A percentile compares a stretch with the other conserved stretches of the same genome.
phyloP scores from a whole-genome alignment of 2,329 filamentous ascomycete genomes.

The Cytospora leucostoma region DNA sequence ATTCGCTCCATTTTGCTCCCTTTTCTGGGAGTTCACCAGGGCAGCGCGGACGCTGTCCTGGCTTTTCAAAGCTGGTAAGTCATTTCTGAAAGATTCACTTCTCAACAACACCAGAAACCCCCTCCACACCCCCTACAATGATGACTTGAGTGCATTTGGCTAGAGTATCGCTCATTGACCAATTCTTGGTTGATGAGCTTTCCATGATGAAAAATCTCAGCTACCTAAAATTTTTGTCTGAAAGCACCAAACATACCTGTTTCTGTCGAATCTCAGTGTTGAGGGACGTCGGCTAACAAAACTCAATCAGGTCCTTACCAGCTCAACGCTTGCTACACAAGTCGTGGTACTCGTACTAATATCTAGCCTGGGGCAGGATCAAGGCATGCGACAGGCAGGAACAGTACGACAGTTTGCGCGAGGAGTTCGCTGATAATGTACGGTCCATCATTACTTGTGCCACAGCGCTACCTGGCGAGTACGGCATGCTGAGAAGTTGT shows the following conservation, averaged over 20 bases:
- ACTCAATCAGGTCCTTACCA: slow-evolving; percentile 5
- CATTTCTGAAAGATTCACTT: slow-evolving; percentile 22
- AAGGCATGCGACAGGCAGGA: slow-evolving; percentile 93
- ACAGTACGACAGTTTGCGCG: slow-evolving; percentile 76
- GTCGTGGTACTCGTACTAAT: slow-evolving; percentile 30
- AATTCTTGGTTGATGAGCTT: slow-evolving; percentile 58
- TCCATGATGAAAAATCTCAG: slow-evolving; percentile 99
- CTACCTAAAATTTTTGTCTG: slow-evolving; percentile 94
- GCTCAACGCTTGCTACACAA: slow-evolving; percentile 9
- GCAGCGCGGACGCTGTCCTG: slow-evolving; percentile 20
- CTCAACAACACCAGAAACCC: slow-evolving; percentile 20
- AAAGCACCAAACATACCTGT: slow-evolving; percentile 45
- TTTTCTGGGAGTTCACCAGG: slow-evolving; percentile 4
- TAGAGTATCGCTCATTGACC: slow-evolving; percentile 81
- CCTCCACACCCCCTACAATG: slow-evolving; percentile 56
- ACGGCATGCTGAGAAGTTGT: slow-evolving; percentile 50
- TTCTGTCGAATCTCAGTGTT: slow-evolving; percentile 26
- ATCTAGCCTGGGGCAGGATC: slow-evolving; percentile 60
- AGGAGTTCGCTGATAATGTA: slow-evolving; percentile 89
- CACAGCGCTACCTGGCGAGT: slow-evolving; percentile 35
- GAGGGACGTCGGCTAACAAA: slow-evolving; percentile 30
- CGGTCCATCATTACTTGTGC: slow-evolving; percentile 40
- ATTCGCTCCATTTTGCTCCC: slow-evolving; percentile 38
- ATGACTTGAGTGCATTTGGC: slow-evolving; percentile 99
- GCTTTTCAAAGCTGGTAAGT: slow-evolving; percentile 42